Evolutionary conservation across 345 rosid genomes (phyloP).

Genomic region (Syzygium grande): DNA sequence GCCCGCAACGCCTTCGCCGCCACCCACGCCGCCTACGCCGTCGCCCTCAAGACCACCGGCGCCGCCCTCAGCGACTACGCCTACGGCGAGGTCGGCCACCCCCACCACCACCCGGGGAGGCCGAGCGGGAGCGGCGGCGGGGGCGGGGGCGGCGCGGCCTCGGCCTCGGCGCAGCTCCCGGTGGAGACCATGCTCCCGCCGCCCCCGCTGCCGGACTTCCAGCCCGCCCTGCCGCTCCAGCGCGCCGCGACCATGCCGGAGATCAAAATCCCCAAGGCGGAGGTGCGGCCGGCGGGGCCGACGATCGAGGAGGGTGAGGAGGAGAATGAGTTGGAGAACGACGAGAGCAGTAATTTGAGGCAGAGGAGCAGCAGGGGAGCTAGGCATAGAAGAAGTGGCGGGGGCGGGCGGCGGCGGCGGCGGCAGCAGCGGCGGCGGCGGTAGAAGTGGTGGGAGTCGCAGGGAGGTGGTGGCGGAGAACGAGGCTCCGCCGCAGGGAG

Average conservation of each 20-base stretch:
- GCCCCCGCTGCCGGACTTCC: slow-evolving; percentile 33
- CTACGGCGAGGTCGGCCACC: slow-evolving; percentile 53
- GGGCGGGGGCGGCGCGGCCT: not conserved
- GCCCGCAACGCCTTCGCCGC: slow-evolving; percentile 94
- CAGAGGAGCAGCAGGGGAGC: slow-evolving; percentile 38
- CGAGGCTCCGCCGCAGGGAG: not conserved
- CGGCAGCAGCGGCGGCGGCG: not conserved
- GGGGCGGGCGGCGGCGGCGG: not conserved
- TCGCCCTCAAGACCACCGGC: slow-evolving; percentile 81
- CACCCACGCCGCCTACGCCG: slow-evolving; percentile 77
- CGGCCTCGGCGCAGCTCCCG: not conserved
- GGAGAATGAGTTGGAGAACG: slow-evolving; percentile 16
- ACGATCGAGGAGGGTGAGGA: slow-evolving; percentile 59
- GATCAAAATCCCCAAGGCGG: slow-evolving; percentile 50
- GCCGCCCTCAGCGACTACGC: slow-evolving; percentile 88
- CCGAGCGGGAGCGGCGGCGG: not conserved
- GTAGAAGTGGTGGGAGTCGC: slow-evolving; percentile 21
- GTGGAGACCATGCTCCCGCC: slow-evolving; percentile 20
- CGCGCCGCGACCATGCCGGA: slow-evolving; percentile 82
- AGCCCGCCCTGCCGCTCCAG: slow-evolving; percentile 32
- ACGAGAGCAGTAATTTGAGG: slow-evolving; percentile 37
- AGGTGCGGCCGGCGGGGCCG: slow-evolving; percentile 26
- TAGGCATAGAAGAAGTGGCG: not conserved
- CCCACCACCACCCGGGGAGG: slow-evolving; percentile 1
- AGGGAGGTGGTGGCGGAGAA: slow-evolving; percentile 4